phyloP scores from a whole-genome alignment of 176 grass and related monocot species.

The Miscanthus lutarioriparius region DNA sequence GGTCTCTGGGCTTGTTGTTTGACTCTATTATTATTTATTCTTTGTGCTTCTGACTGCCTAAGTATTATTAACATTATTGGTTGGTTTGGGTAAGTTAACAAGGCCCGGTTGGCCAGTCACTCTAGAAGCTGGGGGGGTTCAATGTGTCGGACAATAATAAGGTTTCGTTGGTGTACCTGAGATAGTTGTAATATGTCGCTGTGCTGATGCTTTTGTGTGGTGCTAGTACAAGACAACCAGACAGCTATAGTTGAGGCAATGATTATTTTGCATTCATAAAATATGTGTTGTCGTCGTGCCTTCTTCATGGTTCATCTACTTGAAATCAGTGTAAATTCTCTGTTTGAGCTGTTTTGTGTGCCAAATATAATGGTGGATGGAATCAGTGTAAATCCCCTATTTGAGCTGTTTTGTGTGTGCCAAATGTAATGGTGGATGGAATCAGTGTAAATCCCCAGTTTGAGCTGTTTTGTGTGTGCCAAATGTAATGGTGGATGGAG shows the following conservation, averaged over 20 bases:
- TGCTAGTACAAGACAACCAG: constrained; percentile 41
- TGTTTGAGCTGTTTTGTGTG: neutral
- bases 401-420: too few relatives aligned
- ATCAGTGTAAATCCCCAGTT: neutral
- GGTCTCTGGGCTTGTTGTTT: constrained; percentile 58
- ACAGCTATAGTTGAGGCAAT: constrained; percentile 44
- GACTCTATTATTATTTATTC: constrained; percentile 68
- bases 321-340: neutral
- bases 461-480: neutral
- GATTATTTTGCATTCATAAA: constrained; percentile 40
- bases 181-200: constrained; percentile 49
- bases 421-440: neutral
- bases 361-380: too few relatives aligned
- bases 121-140: constrained; percentile 38
- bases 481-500: neutral
- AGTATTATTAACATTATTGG: constrained; percentile 67
- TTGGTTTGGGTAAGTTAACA: constrained; percentile 81
- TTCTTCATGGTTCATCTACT: neutral
- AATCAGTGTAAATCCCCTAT: too few relatives aligned
- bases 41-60: constrained; percentile 58
- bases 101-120: constrained; percentile 53
- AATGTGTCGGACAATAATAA: constrained; percentile 44
- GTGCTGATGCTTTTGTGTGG: constrained; percentile 47
- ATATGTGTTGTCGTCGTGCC: neutral
- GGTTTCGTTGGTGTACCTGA: constrained; percentile 47